A percentile compares a stretch with the other conserved stretches of the same genome.
phyloP scores from a whole-genome alignment of 768 basidiomycete genomes.

The Tulasnella calospora region DNA sequence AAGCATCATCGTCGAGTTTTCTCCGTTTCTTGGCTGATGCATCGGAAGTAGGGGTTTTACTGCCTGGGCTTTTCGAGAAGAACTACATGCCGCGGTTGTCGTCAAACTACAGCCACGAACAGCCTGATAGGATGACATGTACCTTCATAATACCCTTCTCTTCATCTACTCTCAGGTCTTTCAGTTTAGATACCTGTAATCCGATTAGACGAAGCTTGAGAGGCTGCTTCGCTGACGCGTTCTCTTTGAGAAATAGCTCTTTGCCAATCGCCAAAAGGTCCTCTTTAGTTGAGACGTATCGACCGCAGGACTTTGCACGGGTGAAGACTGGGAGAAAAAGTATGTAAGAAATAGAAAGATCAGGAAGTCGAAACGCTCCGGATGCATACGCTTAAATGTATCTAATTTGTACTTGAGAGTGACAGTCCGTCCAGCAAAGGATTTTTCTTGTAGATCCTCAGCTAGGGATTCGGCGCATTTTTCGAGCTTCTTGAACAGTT shows the following conservation, averaged over 20 bases:
- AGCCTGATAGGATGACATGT: slow-evolving; percentile 12
- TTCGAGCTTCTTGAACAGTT: slow-evolving; percentile 70
- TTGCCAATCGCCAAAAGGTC: slow-evolving; percentile 78
- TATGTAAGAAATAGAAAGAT: slow-evolving; percentile 6
- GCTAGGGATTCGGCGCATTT: slow-evolving; percentile 78
- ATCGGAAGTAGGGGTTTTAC: slow-evolving; percentile 33
- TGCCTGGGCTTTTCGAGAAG: slow-evolving; percentile 40
- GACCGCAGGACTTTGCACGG: slow-evolving; percentile 72
- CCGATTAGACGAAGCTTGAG: slow-evolving; percentile 80
- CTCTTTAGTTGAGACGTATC: slow-evolving; percentile 71
- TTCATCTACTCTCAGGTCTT: slow-evolving; percentile 59
- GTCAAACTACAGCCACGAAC: background rate
- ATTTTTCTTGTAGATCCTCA: slow-evolving; percentile 67
- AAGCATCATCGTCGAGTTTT: slow-evolving; percentile 31
- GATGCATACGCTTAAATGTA: slow-evolving; percentile 67
- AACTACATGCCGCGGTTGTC: slow-evolving; percentile 44
- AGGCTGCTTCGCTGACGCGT: slow-evolving; percentile 43
- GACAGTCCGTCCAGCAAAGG: slow-evolving; percentile 84
- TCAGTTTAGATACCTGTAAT: slow-evolving; percentile 79
- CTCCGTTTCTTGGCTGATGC: slow-evolving; percentile 38
- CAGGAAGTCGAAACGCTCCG: background rate
- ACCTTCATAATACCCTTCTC: slow-evolving; percentile 69
- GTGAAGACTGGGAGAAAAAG: slow-evolving; percentile 54
- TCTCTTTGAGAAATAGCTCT: slow-evolving; percentile 71
- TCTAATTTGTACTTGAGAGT: slow-evolving; percentile 92